Conservation (phyloP, 2,329 filamentous ascomycete species). For the Fusarium robinianum region DNA sequence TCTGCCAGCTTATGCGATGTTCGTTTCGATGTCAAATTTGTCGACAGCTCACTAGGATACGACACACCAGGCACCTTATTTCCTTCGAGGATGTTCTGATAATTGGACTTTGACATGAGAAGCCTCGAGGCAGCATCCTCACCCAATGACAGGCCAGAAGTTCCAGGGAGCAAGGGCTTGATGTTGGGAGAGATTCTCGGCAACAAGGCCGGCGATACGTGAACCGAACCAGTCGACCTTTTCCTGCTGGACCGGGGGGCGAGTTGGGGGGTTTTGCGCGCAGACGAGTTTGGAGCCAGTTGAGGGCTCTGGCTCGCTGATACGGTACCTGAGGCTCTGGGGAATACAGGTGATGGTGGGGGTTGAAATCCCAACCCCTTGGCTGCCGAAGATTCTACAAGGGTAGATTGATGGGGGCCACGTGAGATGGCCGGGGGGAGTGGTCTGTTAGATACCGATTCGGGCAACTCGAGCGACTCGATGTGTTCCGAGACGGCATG, state of each 20-base stretch:
- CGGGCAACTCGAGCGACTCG: conserved; percentile 70
- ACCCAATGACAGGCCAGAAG: conserved; percentile 52
- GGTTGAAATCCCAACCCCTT: conserved; percentile 58
- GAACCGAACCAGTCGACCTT: conserved; percentile 71
- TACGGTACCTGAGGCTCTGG: conserved; percentile 45
- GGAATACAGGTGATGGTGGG: conserved; percentile 53
- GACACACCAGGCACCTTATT: conserved; percentile 87
- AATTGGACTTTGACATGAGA: conserved; percentile 93
- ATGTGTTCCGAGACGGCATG: conserved; percentile 56
- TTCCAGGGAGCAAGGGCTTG: conserved; percentile 79
- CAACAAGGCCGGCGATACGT: conserved; percentile 83
- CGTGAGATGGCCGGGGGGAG: conserved; percentile 48
- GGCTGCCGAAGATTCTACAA: conserved; percentile 46
- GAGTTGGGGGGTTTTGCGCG: conserved; percentile 59
- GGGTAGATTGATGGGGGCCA: conserved; percentile 44
- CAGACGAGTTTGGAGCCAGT: conserved; percentile 55
- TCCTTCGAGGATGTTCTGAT: conserved; percentile 95
- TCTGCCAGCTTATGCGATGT: conserved; percentile 98
- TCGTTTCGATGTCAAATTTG: conserved; percentile 92
- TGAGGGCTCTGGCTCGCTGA: conserved; percentile 71
- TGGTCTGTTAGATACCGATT: conserved; percentile 56
- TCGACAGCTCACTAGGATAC: conserved; percentile 88
- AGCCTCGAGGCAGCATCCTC: conserved; percentile 71
- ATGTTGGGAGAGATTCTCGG: conserved; percentile 94
- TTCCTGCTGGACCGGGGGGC: conserved; percentile 67